A percentile compares a stretch with the other conserved stretches of the same genome.
Evolutionary conservation across 2,329 filamentous ascomycete species (phyloP).

Genomic region (Cryphonectria radicalis): DNA sequence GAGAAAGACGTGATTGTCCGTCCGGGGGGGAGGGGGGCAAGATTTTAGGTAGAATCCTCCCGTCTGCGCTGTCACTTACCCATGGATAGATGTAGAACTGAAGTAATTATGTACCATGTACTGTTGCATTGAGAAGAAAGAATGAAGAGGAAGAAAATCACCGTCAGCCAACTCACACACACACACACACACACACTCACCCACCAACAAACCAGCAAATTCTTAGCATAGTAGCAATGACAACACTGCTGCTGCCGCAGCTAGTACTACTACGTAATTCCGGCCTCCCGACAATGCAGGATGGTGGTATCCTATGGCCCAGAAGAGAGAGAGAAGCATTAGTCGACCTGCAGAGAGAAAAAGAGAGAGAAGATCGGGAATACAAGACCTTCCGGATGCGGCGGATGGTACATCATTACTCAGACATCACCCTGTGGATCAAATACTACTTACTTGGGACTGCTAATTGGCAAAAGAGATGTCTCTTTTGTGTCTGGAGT

Average conservation of each 20-base stretch:
- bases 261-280: constrained; percentile 3
- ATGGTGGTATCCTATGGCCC: constrained; percentile 9
- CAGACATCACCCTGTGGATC: not conserved
- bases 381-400: constrained; percentile 12
- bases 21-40: not conserved
- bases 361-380: not conserved
- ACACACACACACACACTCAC: not conserved
- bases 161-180: not conserved
- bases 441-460: not conserved
- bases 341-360: not conserved
- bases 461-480: not conserved
- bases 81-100: not conserved
- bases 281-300: constrained; percentile 26
- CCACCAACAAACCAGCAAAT: not conserved
- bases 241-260: not conserved
- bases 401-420: not conserved
- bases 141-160: not conserved
- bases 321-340: not conserved
- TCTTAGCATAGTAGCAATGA: not conserved
- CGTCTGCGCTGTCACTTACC: not conserved
- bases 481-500: not conserved
- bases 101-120: not conserved
- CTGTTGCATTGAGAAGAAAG: not conserved
- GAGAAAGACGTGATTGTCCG: not conserved
- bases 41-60: not conserved